Evolutionary conservation across 306 rosid genomes (phyloP), one percentile per base, ranked within the genome.

Genomic region (Prunus persica): DNA sequence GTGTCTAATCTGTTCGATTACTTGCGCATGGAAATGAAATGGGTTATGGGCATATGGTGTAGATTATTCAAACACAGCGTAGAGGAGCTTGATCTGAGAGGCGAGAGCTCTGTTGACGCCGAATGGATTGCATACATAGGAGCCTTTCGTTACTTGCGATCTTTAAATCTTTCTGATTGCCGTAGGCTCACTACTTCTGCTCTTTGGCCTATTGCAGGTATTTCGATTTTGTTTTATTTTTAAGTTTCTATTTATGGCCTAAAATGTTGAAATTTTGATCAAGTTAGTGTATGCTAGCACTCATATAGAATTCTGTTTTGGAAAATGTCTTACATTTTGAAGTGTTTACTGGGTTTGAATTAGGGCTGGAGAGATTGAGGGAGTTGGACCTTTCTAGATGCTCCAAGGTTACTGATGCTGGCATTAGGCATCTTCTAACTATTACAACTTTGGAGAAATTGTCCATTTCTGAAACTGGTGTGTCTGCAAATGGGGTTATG

Each of bases 51-150:
- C 27, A 4, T 41, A 19, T 58, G 11, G 55, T 67, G 69, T 68
- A 93, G 97, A 82, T 85, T 85, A 72, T 92, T 95, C 89, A 95
- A 92, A 74, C 64, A 74, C 16, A 83, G 82, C 32, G 93, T 80
- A 3, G 98, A 95, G 83, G 91, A 86, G 85, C 73, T 95, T 81
- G 89, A 90, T 82, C 57, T 90, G 71, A 79, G 88, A 74, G 88
- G 89, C 20, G 84, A 81, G 18, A 73, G 62, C 77, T 76, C 82
- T 2, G 91, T 95, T 14, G 93, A 95, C 58, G 91, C 91, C 0
- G 97, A 95, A 75, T 95, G 98, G 98, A 86, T 95, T 88, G 98
- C 98, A 1, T 95, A 95, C 78, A 80, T 95, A 49, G 98, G 98
- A 83, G 91, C 91, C 3, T 95, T 84, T 84, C 87, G 81, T 14